Base-by-base conservation (phyloP, 495 filamentous ascomycete genomes). In the Penicillium subrubescens region DNA sequence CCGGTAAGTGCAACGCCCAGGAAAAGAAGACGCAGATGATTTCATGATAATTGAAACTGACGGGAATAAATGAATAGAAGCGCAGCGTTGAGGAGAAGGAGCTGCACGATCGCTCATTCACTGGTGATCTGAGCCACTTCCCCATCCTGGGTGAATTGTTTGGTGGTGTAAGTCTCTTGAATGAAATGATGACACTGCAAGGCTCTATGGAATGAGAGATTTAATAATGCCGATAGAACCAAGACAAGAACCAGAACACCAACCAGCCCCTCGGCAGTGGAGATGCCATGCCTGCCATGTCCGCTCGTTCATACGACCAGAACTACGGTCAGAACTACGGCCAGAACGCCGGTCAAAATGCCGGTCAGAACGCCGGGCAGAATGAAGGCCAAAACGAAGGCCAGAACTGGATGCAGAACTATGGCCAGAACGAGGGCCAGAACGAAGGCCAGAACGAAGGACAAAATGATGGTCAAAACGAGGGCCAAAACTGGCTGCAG, bases 101-200 rank as follows among this genome's bases (percentile, higher is more conserved):
- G 0, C 4, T 34, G 25, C 53, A 56, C n/a, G 8, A 50, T 27
- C 62, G 67, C 12, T 70, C 67, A 1, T 60, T 70, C 10, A 70
- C 67, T 5, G 62, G 67, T 14, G 64, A 65, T 25, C 59, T 70
- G 3, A 61, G 64, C 46, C 59, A 64, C 3, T 39, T 70, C 29
- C 67, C 67, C 4, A 8, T 70, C 0, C 50, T 70, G 54, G 66
- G 66, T 17, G 39, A 59, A 0, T 27, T 71, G 2, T 61, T 71
- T 46, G 59, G 69, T 41, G 68, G 68, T 14, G 69, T 71, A n/a
- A n/a, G n/a, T n/a, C n/a, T n/a, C n/a, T n/a, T n/a, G n/a, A n/a
- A n/a, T n/a, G n/a, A n/a, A n/a, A n/a, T n/a, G n/a, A n/a, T n/a
- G n/a, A n/a, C n/a, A n/a, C n/a, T n/a, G n/a, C n/a, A n/a, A n/a